Evolutionary conservation across 192 early-diverging fungal genomes (phyloP), one percentile per base, ranked within the genome.

Genomic region (Backusella mclennaniae): DNA sequence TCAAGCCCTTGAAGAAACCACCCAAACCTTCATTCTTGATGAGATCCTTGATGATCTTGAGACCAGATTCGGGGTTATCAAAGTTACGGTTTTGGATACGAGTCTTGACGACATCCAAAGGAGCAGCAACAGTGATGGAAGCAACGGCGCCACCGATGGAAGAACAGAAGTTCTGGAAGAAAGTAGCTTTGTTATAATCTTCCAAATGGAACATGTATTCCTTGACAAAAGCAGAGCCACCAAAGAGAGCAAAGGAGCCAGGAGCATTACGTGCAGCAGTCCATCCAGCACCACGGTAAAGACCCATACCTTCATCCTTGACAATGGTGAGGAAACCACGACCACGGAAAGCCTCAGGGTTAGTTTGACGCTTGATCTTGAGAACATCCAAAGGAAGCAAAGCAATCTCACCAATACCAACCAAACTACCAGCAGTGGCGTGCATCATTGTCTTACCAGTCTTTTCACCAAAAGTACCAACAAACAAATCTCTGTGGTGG

Each of bases 51-150:
- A 99, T 84, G 79, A 99, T 97, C 67, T 88, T 89, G 80, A 91
- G 84, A 74, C 98, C 98, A 67, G 92, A 89, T 82, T 96, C 94
- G 21, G 95, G 95, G 77, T 91, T 89, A 14, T 95, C 96, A 77
- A 92, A 94, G 75, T 95, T 92, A 69, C 92, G 90, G 69, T 95
- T 93, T 85, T 99, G 98, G 83, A 99, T 99, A 63, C 98, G 94
- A 21, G 98, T 99, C 90, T 99, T 99, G 87, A 99, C 95, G 17
- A 99, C 97, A 83, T 99, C 98, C 76, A 99, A 88, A 67, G 98
- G 98, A 29, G 96, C 95, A 41, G 98, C 95, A 41, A 98, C 92
- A 8, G 95, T 93, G 79, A 99, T 93, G 56, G 94, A 95, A 21
- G 98, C 96, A 52, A 97, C 88, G 21, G 98, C 95, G 53, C 98